phyloP scores from a whole-genome alignment of 495 filamentous ascomycete genomes.

The Aspergillus sclerotiicarbonarius region DNA sequence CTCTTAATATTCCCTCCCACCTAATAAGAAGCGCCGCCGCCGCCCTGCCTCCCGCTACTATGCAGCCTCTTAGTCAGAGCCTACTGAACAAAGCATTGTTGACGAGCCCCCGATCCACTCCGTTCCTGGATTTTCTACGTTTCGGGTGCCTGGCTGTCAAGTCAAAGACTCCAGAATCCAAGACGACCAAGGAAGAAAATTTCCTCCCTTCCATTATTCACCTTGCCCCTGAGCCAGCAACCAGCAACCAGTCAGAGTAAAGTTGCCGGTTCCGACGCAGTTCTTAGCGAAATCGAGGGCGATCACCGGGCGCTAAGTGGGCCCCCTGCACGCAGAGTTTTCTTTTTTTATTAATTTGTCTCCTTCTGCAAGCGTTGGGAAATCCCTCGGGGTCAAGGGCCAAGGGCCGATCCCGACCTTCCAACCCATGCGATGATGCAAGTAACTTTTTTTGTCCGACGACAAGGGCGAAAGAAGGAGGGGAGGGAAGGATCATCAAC shows the following conservation, averaged over 20 bases:
- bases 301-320: slow-evolving; percentile 6
- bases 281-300: background rate
- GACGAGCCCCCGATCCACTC: background rate
- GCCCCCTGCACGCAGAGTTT: slow-evolving; percentile 1
- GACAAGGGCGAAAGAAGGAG: background rate
- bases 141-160: background rate
- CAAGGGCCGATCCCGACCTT: slow-evolving; percentile 3
- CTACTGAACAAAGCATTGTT: background rate
- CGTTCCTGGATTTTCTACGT: background rate
- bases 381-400: background rate
- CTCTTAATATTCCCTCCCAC: background rate
- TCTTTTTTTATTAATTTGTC: background rate
- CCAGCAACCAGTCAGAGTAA: slow-evolving; percentile 4
- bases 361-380: background rate
- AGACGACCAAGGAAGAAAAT: background rate
- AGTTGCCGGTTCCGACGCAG: slow-evolving; percentile 8
- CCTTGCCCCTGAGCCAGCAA: background rate
- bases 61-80: background rate
- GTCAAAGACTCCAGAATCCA: too few species aligned
- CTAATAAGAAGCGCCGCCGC: too few species aligned
- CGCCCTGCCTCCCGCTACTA: background rate
- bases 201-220: background rate
- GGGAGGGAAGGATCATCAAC: background rate
- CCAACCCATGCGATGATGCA: background rate
- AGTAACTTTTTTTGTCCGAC: too few species aligned